These are phyloP conservation scores for Caloboletus inedulis DNA, from an alignment of 1,284 basidiomycete species.

Conservation along the genomic window DNA sequence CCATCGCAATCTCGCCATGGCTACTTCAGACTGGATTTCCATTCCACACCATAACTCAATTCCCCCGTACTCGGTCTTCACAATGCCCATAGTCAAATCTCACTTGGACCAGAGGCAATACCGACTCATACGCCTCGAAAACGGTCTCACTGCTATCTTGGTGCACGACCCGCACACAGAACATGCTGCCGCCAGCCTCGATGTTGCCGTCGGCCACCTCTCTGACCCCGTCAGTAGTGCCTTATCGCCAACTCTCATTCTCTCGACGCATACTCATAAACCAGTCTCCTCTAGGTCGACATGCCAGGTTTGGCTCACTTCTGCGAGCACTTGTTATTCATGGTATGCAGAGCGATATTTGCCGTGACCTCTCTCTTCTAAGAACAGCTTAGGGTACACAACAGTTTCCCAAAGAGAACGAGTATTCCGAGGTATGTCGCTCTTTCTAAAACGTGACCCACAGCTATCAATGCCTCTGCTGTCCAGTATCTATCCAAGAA, in stretches of 20 bases:
- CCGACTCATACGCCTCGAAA: conserved; percentile 79
- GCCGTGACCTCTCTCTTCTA: conserved; percentile 1
- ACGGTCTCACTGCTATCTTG: conserved; percentile 85
- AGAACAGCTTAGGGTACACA: conserved; percentile 59
- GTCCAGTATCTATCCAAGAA: conserved; percentile 82
- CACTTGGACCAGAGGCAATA: conserved; percentile 77
- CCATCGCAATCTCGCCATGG: conserved; percentile 25
- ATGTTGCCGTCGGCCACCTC: conserved; percentile 94
- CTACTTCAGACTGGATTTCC: conserved; percentile 19
- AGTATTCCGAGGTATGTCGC: conserved; percentile 72
- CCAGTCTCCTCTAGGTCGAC: conserved; percentile 52
- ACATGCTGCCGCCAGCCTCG: conserved; percentile 93
- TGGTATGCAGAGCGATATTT: conserved; percentile 52
- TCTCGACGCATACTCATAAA: not conserved
- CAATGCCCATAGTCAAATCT: conserved; percentile 70
- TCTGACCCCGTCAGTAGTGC: conserved; percentile 77
- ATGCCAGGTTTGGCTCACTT: conserved; percentile 90
- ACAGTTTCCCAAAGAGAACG: conserved; percentile 88
- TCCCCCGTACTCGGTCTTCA: conserved; percentile 55
- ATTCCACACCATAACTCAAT: conserved; percentile 21
- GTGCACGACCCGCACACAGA: conserved; percentile 88
- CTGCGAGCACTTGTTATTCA: conserved; percentile 95
- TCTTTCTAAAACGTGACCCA: not conserved
- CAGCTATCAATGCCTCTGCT: not conserved
- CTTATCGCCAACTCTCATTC: not conserved